A percentile compares a stretch with the other conserved stretches of the same genome.
phyloP scores from a whole-genome alignment of 1,284 basidiomycete species.

The Schizophyllum amplum region DNA sequence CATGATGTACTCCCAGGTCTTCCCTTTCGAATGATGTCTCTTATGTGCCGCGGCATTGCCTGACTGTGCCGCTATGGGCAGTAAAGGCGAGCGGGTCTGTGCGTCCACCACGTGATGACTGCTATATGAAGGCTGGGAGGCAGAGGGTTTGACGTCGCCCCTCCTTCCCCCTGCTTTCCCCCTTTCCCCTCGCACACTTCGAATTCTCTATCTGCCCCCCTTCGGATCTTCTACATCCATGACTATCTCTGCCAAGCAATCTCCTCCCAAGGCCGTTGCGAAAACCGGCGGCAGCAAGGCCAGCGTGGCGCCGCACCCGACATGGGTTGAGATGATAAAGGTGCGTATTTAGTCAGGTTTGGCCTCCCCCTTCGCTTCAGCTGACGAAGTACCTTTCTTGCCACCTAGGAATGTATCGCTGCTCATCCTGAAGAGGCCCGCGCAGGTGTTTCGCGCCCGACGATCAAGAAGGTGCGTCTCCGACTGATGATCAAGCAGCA shows the following conservation, averaged over 20 bases:
- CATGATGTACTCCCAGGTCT: neutral
- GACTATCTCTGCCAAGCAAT: conserved; percentile 24
- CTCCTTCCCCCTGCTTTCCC: conserved; percentile 19
- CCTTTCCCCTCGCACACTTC: conserved; percentile 13
- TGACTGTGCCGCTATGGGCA: neutral
- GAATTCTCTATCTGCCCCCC: conserved; percentile 9
- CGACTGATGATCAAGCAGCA: conserved; percentile 8
- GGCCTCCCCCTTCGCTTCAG: conserved; percentile 6
- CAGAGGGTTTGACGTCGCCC: conserved; percentile 13
- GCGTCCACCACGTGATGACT: conserved; percentile 29
- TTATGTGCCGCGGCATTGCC: neutral
- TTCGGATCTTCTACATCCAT: conserved; percentile 6
- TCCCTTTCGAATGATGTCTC: neutral
- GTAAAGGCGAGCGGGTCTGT: conserved; percentile 21
- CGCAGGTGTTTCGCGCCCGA: conserved; percentile 62
- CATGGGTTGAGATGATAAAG: conserved; percentile 50
- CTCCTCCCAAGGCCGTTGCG: conserved; percentile 24
- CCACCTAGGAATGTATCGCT: conserved; percentile 50
- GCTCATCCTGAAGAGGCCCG: conserved; percentile 61
- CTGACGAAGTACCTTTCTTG: conserved; percentile 11
- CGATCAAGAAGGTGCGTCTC: conserved; percentile 66
- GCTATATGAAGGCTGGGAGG: conserved; percentile 19
- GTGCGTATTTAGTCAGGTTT: conserved; percentile 20
- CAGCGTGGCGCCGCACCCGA: conserved; percentile 31
- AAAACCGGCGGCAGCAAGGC: conserved; percentile 29